Evolutionary conservation across 139 green algal genomes (phyloP).

Genomic region (Zygnema cylindricum): DNA sequence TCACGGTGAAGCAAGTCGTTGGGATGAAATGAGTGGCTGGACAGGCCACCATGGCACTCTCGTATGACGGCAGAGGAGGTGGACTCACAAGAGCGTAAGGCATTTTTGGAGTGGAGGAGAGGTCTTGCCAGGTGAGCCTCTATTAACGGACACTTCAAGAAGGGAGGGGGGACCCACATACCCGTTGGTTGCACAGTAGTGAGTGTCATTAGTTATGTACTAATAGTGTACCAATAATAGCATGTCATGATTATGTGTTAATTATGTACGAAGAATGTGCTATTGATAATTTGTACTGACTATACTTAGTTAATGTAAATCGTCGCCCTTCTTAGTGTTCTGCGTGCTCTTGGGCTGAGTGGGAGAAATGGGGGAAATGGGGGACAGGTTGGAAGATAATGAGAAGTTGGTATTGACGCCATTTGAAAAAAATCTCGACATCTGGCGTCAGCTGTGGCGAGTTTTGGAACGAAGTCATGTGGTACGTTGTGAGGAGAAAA

Average conservation of each 20-base stretch:
- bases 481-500: too few relatives aligned
- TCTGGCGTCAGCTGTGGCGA: constrained; percentile 98
- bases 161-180: too few relatives aligned
- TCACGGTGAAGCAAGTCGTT: too few relatives aligned
- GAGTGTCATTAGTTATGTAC: too few relatives aligned
- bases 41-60: constrained; percentile 81
- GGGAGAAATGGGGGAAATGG: neutral
- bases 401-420: constrained; percentile 90
- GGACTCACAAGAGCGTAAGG: constrained; percentile 74
- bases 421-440: constrained; percentile 99
- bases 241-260: too few relatives aligned
- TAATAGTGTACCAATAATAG: too few relatives aligned
- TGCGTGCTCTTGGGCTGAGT: too few relatives aligned
- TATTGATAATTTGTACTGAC: too few relatives aligned
- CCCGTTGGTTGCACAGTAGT: too few relatives aligned
- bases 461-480: constrained; percentile 94
- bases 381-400: constrained; percentile 81
- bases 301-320: constrained; percentile 4
- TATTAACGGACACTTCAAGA: too few relatives aligned
- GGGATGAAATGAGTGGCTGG: constrained; percentile 15
- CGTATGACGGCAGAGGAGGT: constrained; percentile 81
- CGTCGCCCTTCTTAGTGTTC: neutral
- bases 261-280: too few relatives aligned
- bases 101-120: constrained; percentile 92
- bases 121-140: constrained; percentile 68